Conservation (phyloP, 2,329 filamentous ascomycete species). For the Scedosporium dehoogii region DNA sequence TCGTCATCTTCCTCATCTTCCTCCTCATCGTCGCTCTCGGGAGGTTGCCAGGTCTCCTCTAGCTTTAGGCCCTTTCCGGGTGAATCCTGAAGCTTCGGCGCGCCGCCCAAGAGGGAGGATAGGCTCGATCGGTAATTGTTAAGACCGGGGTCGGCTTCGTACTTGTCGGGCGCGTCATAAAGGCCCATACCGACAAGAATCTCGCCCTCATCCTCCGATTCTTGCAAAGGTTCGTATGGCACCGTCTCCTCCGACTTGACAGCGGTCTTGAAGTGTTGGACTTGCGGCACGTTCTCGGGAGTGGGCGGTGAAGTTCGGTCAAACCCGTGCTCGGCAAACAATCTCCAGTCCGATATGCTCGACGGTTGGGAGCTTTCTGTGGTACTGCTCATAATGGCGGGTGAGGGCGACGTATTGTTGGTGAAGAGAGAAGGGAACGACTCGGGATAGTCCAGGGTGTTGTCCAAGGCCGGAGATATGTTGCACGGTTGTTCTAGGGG, state of each 20-base stretch:
- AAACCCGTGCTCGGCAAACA: conserved; percentile 33
- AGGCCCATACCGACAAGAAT: conserved; percentile 75
- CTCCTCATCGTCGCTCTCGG: conserved; percentile 50
- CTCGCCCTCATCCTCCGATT: conserved; percentile 54
- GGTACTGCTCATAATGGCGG: conserved; percentile 13
- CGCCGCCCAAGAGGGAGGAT: conserved; percentile 38
- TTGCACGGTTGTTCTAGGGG: neutral
- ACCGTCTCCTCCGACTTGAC: conserved; percentile 38
- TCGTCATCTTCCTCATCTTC: conserved; percentile 21
- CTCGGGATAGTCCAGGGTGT: conserved; percentile 18
- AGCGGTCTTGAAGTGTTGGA: conserved; percentile 37
- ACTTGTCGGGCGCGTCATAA: conserved; percentile 61
- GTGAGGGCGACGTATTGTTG: conserved; percentile 7
- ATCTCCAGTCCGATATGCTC: conserved; percentile 27
- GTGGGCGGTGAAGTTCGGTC: conserved; percentile 46
- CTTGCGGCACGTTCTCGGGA: conserved; percentile 45
- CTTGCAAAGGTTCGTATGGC: conserved; percentile 38
- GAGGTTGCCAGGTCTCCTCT: conserved; percentile 70
- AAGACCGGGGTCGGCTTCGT: conserved; percentile 35
- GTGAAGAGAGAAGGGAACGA: conserved; percentile 19
- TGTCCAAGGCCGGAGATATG: conserved; percentile 10
- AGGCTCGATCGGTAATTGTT: conserved; percentile 46
- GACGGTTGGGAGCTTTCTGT: neutral
- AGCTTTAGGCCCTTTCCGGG: conserved; percentile 67
- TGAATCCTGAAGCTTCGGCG: conserved; percentile 15